Evolutionary conservation across 345 rosid genomes (phyloP), one percentile per base, ranked within the genome.

Genomic region (Pugionium cornutum): DNA sequence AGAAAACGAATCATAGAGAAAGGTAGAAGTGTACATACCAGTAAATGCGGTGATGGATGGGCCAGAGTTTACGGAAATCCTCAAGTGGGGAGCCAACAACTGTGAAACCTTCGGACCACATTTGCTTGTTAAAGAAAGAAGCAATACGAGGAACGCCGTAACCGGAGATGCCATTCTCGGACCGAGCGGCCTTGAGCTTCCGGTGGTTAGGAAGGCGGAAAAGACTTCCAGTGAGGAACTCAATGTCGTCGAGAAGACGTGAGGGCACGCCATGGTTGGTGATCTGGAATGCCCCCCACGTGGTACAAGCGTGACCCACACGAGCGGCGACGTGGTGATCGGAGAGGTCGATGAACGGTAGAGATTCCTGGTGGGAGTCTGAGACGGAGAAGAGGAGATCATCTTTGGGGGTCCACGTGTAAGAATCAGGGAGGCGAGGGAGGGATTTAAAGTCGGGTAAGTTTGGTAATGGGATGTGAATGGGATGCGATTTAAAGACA

Each of bases 31-130:
- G 2, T 36, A 11, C 27, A 77, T 84, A 94, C 99, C 99, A 82
- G 85, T 83, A 75, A 48, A 72, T 35, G 74, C 28, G 42, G 80
- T 75, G 70, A 72, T 84, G 86, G 25, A 60, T 78, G 8, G 97
- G 97, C 99, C 99, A 94, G 49, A 94, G 90, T 70, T 77, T 83
- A 62, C 79, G 80, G 35, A 89, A 89, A 62, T 94, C 89, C 8
- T 88, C 88, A 28, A 71, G 52, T 0, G 96, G 96, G 6, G 97
- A 84, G 41, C 91, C 97, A 27, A 75, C 64, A 26, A 94, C 66
- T 53, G 99, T 90, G 83, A 94, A 94, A 6, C 99, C 97, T 69
- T 94, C 97, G 9, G 95, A 94, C 99, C 99, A 94, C 95, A 94
- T 85, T 51, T 76, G 81, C 84, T 94, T 94, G 4, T 84, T 73